Base-by-base conservation (phyloP, 805 yeast species). In the Komagataella pastoris region DNA sequence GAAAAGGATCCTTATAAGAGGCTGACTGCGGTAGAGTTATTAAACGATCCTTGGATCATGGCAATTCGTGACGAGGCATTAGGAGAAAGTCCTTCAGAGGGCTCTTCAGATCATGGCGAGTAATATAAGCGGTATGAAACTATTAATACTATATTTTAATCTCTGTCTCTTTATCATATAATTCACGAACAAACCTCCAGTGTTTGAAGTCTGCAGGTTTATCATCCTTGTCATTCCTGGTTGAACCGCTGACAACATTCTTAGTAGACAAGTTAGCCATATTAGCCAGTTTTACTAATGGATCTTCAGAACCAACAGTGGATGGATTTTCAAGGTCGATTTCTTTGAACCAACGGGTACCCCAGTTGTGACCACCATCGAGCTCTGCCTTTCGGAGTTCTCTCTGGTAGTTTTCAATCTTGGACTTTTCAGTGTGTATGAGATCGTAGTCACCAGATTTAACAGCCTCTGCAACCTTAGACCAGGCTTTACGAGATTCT, bases 401-500 rank as follows among this genome's bases (percentile, higher is more conserved):
- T 63, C 99, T 82, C 72, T 91, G 97, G 21, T 72, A 77, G 61
- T 86, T 84, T 71, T 91, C 99, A 57, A 93, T 76, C 62, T 72
- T 69, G 14, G 89, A 72, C 72, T 91, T 91, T 61, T 85, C 86
- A 56, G 72, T 70, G 62, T 83, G 82, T 58, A 91, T 89, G 56
- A 75, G 67, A 58, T 85, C 87, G 68, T 77, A 88, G 65, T 89
- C 84, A 47, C 91, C 86, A 19, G 69, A 66, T 53, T 75, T 79
- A 59, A 89, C 85, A 14, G 98, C 98, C 7, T 75, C 87, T 0
- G 97, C 96, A 23, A 93, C 98, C 57, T 81, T 77, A 50, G 64
- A 60, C 99, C 99, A 91, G 12, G 97, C 97, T 59, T 73, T 79
- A 70, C 97, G 83, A 53, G 88, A 75, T 69, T 91, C 99, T 58